Base-by-base conservation (phyloP, 75 land plant genomes). In the Pinus tabuliformis region DNA sequence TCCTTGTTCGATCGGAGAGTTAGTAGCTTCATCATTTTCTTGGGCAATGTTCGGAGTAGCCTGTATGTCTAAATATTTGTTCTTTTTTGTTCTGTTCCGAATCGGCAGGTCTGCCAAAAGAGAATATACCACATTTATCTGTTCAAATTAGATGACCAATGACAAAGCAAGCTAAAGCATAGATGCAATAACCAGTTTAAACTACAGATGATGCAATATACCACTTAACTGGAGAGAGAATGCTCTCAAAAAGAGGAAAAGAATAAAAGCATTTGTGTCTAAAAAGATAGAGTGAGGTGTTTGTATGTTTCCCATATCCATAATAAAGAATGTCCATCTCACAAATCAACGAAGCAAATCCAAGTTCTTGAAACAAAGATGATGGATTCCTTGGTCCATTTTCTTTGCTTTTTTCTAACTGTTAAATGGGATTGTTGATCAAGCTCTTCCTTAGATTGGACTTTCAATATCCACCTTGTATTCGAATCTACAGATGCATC, bases 1-100 rank as follows among this genome's bases (percentile, higher is more conserved):
- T 59, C 89, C 85, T 73, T 77, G 75, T 21, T 61, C 60, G 5
- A 28, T 57, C 33, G 56, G 58, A 56, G 74, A 73, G 81, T 39
- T 70, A 70, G 9, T 59, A 60, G 22, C 62, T 20, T 18, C 13
- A n/a, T 59, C 61, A 14, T 74, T 45, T 66, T 15, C 73, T 16
- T 66, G 74, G 16, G 26, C 14, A 28, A 62, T 3, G 26, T 20
- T 21, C 24, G 26, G 11, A 57, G 36, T 22, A 21, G 57, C 33
- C 62, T 75, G 56, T 74, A 13, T 16, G 7, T 58, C 76, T 61
- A 37, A 5, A 73, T 37, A 30, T 37, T 57, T 58, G 16, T 58
- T 33, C 42, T 9, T 20, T 28, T 59, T 75, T 21, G 28, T 11
- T 60, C 59, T 22, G 30, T 59, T 28, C 17, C 59, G 61, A 9